Conservation (phyloP, 345 rosid species). For the Moringa oleifera region DNA sequence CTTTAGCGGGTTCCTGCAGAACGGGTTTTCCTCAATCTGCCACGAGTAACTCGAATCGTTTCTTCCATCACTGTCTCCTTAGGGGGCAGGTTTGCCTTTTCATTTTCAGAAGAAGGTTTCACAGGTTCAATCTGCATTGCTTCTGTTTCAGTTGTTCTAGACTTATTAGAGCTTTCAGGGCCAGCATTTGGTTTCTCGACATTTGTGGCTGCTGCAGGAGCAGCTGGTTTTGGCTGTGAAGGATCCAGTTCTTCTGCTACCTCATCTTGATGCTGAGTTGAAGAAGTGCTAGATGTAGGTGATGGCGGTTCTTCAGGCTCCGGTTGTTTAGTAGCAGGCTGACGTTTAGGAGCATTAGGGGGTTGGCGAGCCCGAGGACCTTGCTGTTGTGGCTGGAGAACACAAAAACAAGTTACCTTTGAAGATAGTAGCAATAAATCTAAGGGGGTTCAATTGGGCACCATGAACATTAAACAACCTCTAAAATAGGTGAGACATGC, state of each 20-base stretch:
- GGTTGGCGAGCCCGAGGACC: constrained; percentile 31
- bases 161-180: constrained; percentile 31
- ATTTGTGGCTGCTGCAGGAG: constrained; percentile 21
- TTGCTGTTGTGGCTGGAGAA: constrained; percentile 34
- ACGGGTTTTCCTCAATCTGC: constrained; percentile 47
- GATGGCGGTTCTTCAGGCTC: constrained; percentile 57
- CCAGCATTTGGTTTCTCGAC: constrained; percentile 21
- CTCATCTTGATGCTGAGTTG: constrained; percentile 53
- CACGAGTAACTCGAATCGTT: constrained; percentile 31
- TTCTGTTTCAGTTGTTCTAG: constrained; percentile 36
- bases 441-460: not conserved
- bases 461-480: no score
- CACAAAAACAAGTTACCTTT: not conserved
- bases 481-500: not conserved
- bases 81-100: constrained; percentile 33
- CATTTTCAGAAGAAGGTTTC: constrained; percentile 33
- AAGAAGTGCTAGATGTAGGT: constrained; percentile 62
- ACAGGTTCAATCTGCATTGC: constrained; percentile 37
- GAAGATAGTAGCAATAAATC: constrained; percentile 4
- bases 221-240: constrained; percentile 30
- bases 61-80: constrained; percentile 60
- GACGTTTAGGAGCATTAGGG: constrained; percentile 31
- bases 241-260: constrained; percentile 36
- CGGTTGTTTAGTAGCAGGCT: constrained; percentile 29
- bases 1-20: constrained; percentile 29